These are phyloP conservation scores for Clonostachys rosea DNA, from an alignment of 2,329 filamentous ascomycete species.

Conservation along the genomic window DNA sequence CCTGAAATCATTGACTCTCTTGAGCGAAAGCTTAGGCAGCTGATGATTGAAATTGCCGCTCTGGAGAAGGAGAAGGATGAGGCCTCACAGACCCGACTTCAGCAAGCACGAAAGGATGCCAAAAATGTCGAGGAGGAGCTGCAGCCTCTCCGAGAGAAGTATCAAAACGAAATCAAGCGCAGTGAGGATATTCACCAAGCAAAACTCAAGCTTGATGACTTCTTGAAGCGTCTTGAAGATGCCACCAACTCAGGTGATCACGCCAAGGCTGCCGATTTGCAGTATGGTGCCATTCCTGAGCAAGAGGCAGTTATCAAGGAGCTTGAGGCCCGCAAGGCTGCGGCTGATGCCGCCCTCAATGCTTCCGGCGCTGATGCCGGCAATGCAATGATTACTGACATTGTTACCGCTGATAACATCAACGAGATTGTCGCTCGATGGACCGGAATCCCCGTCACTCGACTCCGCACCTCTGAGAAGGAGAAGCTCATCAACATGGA, in stretches of 20 bases:
- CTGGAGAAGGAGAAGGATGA: constrained; percentile 92
- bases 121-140: constrained; percentile 94
- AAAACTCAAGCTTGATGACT: constrained; percentile 88
- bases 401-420: constrained; percentile 96
- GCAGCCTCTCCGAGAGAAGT: constrained; percentile 87
- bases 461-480: constrained; percentile 92
- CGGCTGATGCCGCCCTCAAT: constrained; percentile 68
- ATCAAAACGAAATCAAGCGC: constrained; percentile 86
- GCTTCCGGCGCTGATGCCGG: constrained; percentile 50
- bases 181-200: constrained; percentile 90
- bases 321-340: constrained; percentile 76
- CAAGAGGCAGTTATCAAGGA: constrained; percentile 75
- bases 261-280: constrained; percentile 83
- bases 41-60: constrained; percentile 97
- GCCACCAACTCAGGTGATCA: constrained; percentile 86
- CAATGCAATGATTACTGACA: constrained; percentile 79
- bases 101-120: constrained; percentile 81
- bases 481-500: constrained; percentile 99
- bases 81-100: constrained; percentile 78
- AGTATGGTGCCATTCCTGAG: constrained; percentile 96
- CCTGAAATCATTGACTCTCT: constrained; percentile 94
- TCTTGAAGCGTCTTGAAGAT: constrained; percentile 89
- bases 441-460: constrained; percentile 97
- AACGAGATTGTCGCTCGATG: constrained; percentile 96
- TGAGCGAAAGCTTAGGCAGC: constrained; percentile 82